Percentiles rank a stretch among this genome's conserved stretches.
These are phyloP conservation scores for Globisporangium barbulae DNA, from an alignment of 352 stramenopile genomes.

Conservation along the genomic window DNA sequence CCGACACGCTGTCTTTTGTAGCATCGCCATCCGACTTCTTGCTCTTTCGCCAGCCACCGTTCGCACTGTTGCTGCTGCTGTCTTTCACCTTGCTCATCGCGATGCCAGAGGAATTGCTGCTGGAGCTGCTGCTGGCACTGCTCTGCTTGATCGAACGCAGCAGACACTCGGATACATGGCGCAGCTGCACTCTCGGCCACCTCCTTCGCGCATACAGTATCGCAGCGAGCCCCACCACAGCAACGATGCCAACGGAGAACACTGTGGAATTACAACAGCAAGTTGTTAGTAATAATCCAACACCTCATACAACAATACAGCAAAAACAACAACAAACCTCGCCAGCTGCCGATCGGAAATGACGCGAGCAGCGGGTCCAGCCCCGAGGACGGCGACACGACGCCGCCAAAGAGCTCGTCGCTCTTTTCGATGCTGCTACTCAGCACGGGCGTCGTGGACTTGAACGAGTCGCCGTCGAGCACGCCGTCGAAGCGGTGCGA, in stretches of 20 bases:
- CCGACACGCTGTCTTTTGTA: constrained; percentile 2
- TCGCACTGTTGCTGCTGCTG: neutral
- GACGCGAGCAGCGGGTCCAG: constrained; percentile 27
- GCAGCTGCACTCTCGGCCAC: constrained; percentile 21
- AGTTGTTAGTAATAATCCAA: neutral
- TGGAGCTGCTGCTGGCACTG: neutral
- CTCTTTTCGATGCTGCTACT: constrained; percentile 18
- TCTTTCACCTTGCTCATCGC: constrained; percentile 5
- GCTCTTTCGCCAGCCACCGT: constrained; percentile 11
- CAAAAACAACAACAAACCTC: constrained; percentile 28
- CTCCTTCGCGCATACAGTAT: constrained; percentile 53
- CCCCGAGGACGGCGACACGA: constrained; percentile 24
- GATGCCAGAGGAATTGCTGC: neutral
- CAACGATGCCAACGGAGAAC: constrained; percentile 43
- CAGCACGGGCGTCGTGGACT: constrained; percentile 15
- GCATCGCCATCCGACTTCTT: constrained; percentile 14
- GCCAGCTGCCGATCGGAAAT: constrained; percentile 53
- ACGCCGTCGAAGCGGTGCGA: constrained; percentile 48
- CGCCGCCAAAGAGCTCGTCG: constrained; percentile 26
- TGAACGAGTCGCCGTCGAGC: constrained; percentile 36
- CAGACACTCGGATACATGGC: constrained; percentile 10
- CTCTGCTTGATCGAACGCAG: constrained; percentile 15
- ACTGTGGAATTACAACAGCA: constrained; percentile 24
- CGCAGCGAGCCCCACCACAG: constrained; percentile 44
- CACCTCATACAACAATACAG: neutral